Base-by-base conservation (phyloP, 306 rosid genomes). In the Medicago arabica region DNA sequence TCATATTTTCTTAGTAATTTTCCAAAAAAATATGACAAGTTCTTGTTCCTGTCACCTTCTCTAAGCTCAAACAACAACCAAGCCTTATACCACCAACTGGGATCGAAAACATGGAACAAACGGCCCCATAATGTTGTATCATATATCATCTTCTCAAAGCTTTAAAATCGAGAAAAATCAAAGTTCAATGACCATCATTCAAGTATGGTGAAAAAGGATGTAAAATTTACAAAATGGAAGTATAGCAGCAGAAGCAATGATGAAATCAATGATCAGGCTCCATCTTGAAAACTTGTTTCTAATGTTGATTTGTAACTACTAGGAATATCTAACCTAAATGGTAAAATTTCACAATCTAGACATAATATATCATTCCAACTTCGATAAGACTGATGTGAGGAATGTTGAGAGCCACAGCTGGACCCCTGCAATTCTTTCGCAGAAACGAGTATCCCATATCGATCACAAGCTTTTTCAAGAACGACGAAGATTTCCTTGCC, bases 351-450 rank as follows among this genome's bases (percentile, higher is more conserved):
- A 67, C 49, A 62, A 69, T 21, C 88, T 88, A 92, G 41, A 92
- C 97, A 80, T 92, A 86, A 84, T 92, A 90, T 84, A 90, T 92
- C 96, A 92, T 92, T 59, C 97, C 93, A 71, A 92, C 96, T 87
- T 92, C 96, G 54, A 92, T 84, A 2, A 90, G 91, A 84, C 96
- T 90, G 75, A 86, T 90, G 76, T 92, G 96, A 69, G 97, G 96
- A 81, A 92, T 90, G 83, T 90, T 90, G 28, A 92, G 97, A 17
- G 97, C 92, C 81, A 87, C 92, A 18, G 89, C 81, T 1, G 92
- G 92, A 13, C 91, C 89, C 83, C 96, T 75, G 78, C 96, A 92
- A 80, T 92, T 92, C 85, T 88, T 88, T 58, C 97, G 60, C 9
- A 90, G 91, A 78, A 92, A 88, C 1, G 96, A 86, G 85, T 92